Conservation (phyloP, 140 eudicot species). For the Cichorium intybus region DNA sequence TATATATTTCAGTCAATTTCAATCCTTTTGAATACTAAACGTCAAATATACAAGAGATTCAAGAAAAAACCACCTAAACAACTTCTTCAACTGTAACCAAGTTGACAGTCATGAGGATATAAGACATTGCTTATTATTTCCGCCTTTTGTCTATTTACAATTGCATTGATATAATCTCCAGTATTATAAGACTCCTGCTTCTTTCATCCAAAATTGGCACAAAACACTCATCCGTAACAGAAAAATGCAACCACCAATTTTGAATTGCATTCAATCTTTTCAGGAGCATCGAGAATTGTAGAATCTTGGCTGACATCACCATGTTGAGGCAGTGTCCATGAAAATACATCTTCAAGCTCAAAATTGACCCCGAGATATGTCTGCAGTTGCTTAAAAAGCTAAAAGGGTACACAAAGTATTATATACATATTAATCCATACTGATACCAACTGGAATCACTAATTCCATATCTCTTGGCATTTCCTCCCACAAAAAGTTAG, state of each 20-base stretch:
- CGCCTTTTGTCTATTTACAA: too few relatives aligned
- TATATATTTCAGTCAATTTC: too few relatives aligned
- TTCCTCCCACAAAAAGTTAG: slow-evolving; percentile 68
- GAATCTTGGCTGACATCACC: slow-evolving; percentile 41
- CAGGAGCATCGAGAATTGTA: slow-evolving; percentile 22
- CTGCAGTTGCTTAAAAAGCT: slow-evolving; percentile 59
- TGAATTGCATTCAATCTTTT: slow-evolving; percentile 64
- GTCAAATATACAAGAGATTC: too few relatives aligned
- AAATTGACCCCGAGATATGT: slow-evolving; percentile 54
- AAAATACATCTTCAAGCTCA: slow-evolving; percentile 74
- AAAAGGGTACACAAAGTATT: slow-evolving; percentile 19
- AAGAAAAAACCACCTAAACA: too few relatives aligned
- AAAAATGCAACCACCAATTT: slow-evolving; percentile 82
- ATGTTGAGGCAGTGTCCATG: slow-evolving; percentile 64
- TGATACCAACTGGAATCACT: neutral
- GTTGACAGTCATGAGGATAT: too few relatives aligned
- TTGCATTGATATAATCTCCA: too few relatives aligned
- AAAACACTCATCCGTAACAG: slow-evolving; percentile 91
- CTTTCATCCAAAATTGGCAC: slow-evolving; percentile 77
- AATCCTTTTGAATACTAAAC: too few relatives aligned
- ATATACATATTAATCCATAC: neutral
- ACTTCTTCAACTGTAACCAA: too few relatives aligned
- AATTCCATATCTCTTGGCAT: slow-evolving; percentile 69
- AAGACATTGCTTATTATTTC: too few relatives aligned
- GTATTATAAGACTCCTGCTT: too few relatives aligned